Percentiles rank a stretch among this genome's conserved stretches.
phyloP scores from a whole-genome alignment of 345 rosid genomes.

The Linum lewisii region DNA sequence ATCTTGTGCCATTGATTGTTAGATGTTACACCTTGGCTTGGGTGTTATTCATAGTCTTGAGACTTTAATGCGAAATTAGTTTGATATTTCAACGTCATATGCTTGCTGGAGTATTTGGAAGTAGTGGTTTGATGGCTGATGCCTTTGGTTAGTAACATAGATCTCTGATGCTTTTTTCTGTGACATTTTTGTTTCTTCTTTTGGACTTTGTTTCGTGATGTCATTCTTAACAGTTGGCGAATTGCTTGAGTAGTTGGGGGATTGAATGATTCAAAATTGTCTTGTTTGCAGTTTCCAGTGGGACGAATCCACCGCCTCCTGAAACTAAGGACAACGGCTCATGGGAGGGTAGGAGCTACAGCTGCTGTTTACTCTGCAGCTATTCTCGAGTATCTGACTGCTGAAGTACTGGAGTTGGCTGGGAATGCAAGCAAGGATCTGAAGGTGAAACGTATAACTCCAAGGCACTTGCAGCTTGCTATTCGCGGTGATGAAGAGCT shows the following conservation, averaged over 20 bases:
- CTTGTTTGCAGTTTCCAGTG: conserved; percentile 11
- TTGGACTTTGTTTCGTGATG: not conserved
- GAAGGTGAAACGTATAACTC: conserved; percentile 24
- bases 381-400: too few species aligned
- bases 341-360: conserved; percentile 26
- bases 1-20: too few species aligned
- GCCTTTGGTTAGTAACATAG: too few species aligned
- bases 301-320: conserved; percentile 21
- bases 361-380: conserved; percentile 24
- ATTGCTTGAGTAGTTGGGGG: not conserved
- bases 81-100: too few species aligned
- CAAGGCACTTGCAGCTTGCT: conserved; percentile 23
- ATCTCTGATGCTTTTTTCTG: not conserved
- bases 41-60: too few species aligned
- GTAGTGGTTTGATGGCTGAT: too few species aligned
- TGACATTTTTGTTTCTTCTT: not conserved
- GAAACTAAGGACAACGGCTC: conserved; percentile 23
- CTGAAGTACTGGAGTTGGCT: conserved; percentile 23
- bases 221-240: too few species aligned
- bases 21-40: too few species aligned
- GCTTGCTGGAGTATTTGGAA: too few species aligned
- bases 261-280: not conserved
- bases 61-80: too few species aligned
- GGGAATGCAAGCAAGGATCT: conserved; percentile 28
- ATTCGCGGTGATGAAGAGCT: conserved; percentile 27